phyloP scores from a whole-genome alignment of 2,329 filamentous ascomycete species.

The Hymenoscyphus infarciens region DNA sequence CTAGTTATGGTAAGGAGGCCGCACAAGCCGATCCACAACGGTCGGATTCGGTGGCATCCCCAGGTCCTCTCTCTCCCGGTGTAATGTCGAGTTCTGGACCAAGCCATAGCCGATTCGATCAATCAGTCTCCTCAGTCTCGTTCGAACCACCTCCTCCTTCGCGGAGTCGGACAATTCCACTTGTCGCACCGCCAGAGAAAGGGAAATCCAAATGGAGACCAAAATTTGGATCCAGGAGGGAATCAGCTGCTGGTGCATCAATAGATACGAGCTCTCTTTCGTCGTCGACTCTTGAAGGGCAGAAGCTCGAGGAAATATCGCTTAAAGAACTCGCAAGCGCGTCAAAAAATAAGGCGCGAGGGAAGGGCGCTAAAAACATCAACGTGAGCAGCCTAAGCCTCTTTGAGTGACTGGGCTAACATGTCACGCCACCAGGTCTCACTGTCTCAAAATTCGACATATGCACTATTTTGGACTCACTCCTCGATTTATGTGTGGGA shows the following conservation, averaged over 20 bases:
- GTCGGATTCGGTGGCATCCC: constrained; percentile 5
- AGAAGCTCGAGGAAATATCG: constrained; percentile 40
- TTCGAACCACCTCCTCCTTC: constrained; percentile 21
- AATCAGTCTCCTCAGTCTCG: constrained; percentile 20
- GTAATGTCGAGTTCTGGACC: constrained; percentile 5
- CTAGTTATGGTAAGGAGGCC: constrained; percentile 20
- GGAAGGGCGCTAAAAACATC: constrained; percentile 36
- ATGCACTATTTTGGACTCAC: constrained; percentile 41
- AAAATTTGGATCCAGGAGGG: constrained; percentile 31
- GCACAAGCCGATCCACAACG: not conserved
- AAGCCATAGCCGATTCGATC: constrained; percentile 16
- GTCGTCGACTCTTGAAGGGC: constrained; percentile 35
- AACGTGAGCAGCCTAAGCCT: constrained; percentile 27
- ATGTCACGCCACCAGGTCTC: constrained; percentile 2
- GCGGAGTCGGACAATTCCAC: constrained; percentile 19
- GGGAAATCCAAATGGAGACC: constrained; percentile 35
- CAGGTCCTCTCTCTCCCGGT: constrained; percentile 21
- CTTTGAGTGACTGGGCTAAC: too few species aligned
- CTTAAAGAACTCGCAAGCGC: constrained; percentile 33
- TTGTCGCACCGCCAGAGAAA: constrained; percentile 22
- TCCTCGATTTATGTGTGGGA: constrained; percentile 40
- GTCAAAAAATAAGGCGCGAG: constrained; percentile 31
- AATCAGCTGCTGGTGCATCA: constrained; percentile 26
- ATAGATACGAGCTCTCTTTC: constrained; percentile 39
- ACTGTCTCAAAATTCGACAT: constrained; percentile 39